Evolutionary conservation across 306 rosid species (phyloP).

Genomic region (Lathyrus oleraceus): DNA sequence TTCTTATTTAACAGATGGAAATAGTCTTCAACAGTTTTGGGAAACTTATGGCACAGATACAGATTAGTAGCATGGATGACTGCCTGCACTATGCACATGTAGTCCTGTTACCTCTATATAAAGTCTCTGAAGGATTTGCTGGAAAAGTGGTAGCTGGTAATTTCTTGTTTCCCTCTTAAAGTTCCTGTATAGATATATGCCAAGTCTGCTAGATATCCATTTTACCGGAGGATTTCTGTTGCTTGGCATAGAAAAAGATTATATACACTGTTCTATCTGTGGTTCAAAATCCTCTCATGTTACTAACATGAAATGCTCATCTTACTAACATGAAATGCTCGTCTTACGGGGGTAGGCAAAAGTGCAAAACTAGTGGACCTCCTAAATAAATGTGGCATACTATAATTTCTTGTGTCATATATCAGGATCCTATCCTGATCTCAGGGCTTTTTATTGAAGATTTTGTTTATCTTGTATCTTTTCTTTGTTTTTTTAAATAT

Average conservation of each 20-base stretch:
- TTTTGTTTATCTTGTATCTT: neutral
- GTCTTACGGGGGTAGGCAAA: neutral
- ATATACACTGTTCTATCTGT: neutral
- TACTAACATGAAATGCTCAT: neutral
- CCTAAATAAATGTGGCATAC: neutral
- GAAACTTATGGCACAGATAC: constrained; percentile 54
- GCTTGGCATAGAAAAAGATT: neutral
- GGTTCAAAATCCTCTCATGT: neutral
- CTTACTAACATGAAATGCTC: neutral
- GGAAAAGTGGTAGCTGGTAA: constrained; percentile 75
- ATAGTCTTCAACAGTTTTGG: constrained; percentile 67
- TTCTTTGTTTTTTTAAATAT: constrained; percentile 10
- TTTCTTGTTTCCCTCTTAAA: neutral
- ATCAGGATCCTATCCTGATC: neutral
- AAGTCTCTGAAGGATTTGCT: constrained; percentile 80
- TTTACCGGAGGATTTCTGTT: neutral
- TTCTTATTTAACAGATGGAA: constrained; percentile 63
- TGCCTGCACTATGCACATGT: constrained; percentile 56
- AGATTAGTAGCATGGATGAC: constrained; percentile 44
- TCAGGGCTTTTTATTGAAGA: neutral
- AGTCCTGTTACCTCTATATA: constrained; percentile 69
- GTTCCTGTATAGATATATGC: constrained; percentile 6
- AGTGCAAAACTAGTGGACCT: neutral
- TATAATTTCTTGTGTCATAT: neutral
- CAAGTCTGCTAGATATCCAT: constrained; percentile 13